Conservation (phyloP, 345 rosid genomes). For the Capsella bursapastoris region DNA sequence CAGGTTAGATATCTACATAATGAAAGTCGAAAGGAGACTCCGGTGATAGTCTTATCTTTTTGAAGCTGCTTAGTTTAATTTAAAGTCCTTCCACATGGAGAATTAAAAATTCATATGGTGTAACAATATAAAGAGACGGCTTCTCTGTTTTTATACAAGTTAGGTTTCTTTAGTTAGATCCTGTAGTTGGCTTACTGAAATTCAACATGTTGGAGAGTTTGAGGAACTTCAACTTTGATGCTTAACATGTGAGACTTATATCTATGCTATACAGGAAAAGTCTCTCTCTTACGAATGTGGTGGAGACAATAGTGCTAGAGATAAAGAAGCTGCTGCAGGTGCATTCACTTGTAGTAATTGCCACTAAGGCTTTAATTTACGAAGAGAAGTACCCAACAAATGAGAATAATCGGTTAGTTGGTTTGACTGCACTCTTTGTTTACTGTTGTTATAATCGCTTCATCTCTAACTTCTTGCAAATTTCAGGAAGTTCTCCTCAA, state of each 20-base stretch:
- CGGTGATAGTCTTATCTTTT: background rate
- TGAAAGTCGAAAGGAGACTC: conserved; percentile 3
- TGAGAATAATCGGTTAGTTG: conserved; percentile 54
- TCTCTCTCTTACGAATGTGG: conserved; percentile 63
- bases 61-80: conserved; percentile 1
- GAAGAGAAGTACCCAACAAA: conserved; percentile 48
- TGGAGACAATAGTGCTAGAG: conserved; percentile 69
- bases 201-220: conserved; percentile 8
- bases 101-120: background rate
- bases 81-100: conserved; percentile 1
- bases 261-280: conserved; percentile 56
- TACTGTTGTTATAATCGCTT: conserved; percentile 32
- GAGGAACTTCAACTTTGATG: conserved; percentile 8
- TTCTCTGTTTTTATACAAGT: background rate
- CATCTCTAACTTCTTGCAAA: conserved; percentile 33
- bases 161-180: conserved; percentile 11
- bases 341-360: conserved; percentile 75
- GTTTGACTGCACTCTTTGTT: background rate
- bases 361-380: conserved; percentile 59
- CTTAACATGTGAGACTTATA: background rate
- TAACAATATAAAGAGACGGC: conserved; percentile 9
- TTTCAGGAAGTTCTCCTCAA: conserved; percentile 44
- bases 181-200: background rate
- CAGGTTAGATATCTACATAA: conserved; percentile 51
- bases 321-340: conserved; percentile 60